Conservation (phyloP, 1,284 basidiomycete genomes). For the Rhodotorula sp. region DNA sequence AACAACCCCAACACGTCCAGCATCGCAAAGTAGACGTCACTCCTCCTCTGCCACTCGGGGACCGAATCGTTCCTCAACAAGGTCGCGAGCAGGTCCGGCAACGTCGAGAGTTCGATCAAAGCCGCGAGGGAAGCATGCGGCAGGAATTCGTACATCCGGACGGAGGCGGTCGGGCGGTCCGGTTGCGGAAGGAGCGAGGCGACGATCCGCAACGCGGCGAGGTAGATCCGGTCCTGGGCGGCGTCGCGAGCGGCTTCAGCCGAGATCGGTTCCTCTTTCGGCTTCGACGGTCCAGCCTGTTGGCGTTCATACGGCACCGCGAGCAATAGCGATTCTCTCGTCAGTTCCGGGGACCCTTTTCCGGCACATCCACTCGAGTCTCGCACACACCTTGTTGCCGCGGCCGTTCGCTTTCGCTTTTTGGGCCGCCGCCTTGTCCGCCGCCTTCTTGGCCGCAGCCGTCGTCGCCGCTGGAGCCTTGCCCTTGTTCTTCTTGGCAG, state of each 20-base stretch:
- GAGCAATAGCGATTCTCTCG: background rate
- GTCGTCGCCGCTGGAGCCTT: background rate
- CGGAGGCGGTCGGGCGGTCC: conserved; percentile 13
- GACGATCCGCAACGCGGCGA: conserved; percentile 4
- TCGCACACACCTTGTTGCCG: background rate
- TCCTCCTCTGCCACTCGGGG: conserved; percentile 57
- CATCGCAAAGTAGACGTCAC: conserved; percentile 56
- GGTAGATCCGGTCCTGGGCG: conserved; percentile 7
- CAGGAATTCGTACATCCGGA: conserved; percentile 53
- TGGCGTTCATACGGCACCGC: background rate
- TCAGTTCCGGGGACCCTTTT: no score
- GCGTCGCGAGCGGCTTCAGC: background rate
- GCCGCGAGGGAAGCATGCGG: conserved; percentile 54
- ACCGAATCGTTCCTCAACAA: conserved; percentile 60
- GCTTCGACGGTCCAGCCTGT: no score
- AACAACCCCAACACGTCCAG: conserved; percentile 55
- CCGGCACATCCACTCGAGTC: background rate
- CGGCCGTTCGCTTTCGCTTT: background rate
- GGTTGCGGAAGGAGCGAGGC: conserved; percentile 14
- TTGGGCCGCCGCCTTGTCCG: background rate
- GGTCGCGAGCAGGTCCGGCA: conserved; percentile 47
- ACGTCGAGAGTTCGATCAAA: conserved; percentile 54
- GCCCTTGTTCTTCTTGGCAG: background rate
- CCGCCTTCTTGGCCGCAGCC: background rate
- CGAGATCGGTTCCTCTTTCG: no score